phyloP scores from a whole-genome alignment of 179 eudicot species.

The Pouteria campechiana region DNA sequence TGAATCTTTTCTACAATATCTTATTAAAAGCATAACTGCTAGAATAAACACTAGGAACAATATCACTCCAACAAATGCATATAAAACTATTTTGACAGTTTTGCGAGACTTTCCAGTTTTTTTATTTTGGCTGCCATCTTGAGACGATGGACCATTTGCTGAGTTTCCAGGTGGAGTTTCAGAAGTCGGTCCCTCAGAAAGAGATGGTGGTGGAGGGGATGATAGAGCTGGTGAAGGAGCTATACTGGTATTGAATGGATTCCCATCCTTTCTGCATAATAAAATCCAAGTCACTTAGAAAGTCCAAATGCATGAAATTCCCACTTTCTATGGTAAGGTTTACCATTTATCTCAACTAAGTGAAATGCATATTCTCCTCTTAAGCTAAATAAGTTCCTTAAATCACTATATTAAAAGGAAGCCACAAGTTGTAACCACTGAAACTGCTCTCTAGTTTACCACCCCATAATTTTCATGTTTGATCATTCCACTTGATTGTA shows the following conservation, averaged over 20 bases:
- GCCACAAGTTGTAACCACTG: no score
- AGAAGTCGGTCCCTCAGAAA: constrained; percentile 11
- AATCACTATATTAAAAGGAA: no score
- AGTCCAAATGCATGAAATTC: no score
- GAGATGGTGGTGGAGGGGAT: constrained; percentile 28
- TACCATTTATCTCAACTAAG: no score
- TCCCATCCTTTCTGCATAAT: constrained; percentile 64
- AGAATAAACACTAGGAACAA: constrained; percentile 51
- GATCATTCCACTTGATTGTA: no score
- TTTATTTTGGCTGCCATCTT: constrained; percentile 31
- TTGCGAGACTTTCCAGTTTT: constrained; percentile 22
- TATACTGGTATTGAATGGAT: constrained; percentile 49
- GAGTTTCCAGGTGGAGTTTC: constrained; percentile 38
- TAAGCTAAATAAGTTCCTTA: no score
- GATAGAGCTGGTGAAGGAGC: constrained; percentile 54
- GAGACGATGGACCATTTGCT: constrained; percentile 43
- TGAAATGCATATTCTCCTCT: no score
- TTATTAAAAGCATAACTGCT: constrained; percentile 44
- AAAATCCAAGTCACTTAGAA: no score
- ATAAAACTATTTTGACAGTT: constrained; percentile 53
- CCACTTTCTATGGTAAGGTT: no score
- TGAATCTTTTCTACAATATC: constrained; percentile 37
- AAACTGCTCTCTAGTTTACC: no score
- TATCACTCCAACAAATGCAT: constrained; percentile 50
- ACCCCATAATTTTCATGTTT: no score